Evolutionary conservation across 2,329 filamentous ascomycete genomes (phyloP).

Genomic region (Emydomyces testavorans): DNA sequence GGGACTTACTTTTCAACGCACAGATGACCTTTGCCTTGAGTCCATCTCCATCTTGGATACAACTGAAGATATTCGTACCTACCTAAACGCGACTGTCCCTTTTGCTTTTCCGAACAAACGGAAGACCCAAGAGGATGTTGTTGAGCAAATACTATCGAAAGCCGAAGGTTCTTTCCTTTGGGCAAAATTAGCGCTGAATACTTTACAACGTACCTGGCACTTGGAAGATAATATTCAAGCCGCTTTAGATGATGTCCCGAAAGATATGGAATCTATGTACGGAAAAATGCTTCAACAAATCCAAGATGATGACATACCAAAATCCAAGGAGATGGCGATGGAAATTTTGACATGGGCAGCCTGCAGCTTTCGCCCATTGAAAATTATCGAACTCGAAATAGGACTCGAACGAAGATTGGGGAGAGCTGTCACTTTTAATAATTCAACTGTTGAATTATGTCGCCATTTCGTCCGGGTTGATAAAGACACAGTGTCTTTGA

Average conservation of each 20-base stretch:
- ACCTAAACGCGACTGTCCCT: not conserved
- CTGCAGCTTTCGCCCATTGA: slow-evolving; percentile 20
- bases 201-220: slow-evolving; percentile 15
- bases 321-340: slow-evolving; percentile 14
- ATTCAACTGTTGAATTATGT: slow-evolving; percentile 21
- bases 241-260: slow-evolving; percentile 20
- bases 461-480: slow-evolving; percentile 23
- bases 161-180: slow-evolving; percentile 32
- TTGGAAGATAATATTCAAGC: slow-evolving; percentile 15
- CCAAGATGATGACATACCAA: slow-evolving; percentile 10
- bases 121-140: slow-evolving; percentile 17
- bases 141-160: slow-evolving; percentile 26
- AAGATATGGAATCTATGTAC: slow-evolving; percentile 24
- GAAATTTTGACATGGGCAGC: slow-evolving; percentile 17
- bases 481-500: slow-evolving; percentile 16
- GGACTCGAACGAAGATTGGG: slow-evolving; percentile 19
- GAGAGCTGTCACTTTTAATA: slow-evolving; percentile 17
- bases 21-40: slow-evolving; percentile 8
- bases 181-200: slow-evolving; percentile 20
- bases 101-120: slow-evolving; percentile 10
- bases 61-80: slow-evolving; percentile 4
- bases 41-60: slow-evolving; percentile 8
- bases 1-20: not conserved
- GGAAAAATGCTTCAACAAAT: slow-evolving; percentile 19
- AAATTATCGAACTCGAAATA: slow-evolving; percentile 20